Percentiles rank a stretch among this genome's conserved stretches.
Conservation (phyloP, 2,329 filamentous ascomycete genomes). For the Pseudodiploospora longispora region DNA sequence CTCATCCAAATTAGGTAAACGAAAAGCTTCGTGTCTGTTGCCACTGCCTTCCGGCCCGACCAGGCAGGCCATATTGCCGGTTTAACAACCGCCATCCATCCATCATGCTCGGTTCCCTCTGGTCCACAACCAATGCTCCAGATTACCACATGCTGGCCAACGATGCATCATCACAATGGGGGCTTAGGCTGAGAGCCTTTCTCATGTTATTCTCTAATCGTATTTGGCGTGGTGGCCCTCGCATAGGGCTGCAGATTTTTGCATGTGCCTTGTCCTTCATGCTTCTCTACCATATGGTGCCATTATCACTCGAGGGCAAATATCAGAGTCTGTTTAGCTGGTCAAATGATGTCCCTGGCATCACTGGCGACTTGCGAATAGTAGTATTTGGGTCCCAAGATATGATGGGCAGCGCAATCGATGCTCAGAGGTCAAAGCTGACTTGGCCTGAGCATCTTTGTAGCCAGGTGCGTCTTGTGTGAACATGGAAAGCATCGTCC, state of each 20-base stretch:
- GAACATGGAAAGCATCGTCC: neutral
- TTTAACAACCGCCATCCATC: neutral
- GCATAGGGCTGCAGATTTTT: conserved; percentile 20
- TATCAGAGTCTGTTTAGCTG: conserved; percentile 18
- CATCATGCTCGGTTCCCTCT: conserved; percentile 4
- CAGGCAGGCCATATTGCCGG: no score
- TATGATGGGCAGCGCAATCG: conserved; percentile 33
- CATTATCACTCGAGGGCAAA: conserved; percentile 11
- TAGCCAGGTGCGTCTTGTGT: conserved; percentile 27
- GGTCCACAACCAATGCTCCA: neutral
- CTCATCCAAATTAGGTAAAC: no score
- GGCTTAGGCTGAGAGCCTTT: conserved; percentile 19
- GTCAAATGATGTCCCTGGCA: conserved; percentile 10
- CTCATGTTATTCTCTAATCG: conserved; percentile 33
- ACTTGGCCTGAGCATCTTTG: conserved; percentile 44
- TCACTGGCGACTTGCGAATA: conserved; percentile 32
- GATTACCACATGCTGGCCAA: conserved; percentile 14
- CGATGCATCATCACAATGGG: conserved; percentile 14
- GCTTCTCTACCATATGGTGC: conserved; percentile 20
- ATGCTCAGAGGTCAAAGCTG: conserved; percentile 14
- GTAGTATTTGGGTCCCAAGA: conserved; percentile 44
- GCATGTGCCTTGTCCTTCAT: conserved; percentile 18
- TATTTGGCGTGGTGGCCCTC: conserved; percentile 29
- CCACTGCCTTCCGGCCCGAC: no score
- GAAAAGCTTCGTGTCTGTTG: no score